Conservation (phyloP, 2,329 filamentous ascomycete genomes). For the Diaporthe sp. region DNA sequence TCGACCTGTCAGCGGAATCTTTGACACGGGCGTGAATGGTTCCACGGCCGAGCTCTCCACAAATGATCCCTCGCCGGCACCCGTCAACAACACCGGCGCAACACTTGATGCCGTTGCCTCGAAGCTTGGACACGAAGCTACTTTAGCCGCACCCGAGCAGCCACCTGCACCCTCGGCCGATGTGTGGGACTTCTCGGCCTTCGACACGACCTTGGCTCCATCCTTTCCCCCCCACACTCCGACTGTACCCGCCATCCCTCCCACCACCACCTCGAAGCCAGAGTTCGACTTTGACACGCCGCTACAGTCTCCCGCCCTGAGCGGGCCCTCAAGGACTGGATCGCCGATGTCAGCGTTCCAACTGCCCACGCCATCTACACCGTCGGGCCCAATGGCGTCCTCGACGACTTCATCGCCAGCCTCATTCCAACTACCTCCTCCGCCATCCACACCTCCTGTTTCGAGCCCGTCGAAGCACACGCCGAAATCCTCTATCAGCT, state of each 20-base stretch:
- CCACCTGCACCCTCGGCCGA: constrained; percentile 3
- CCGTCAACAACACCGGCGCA: background rate
- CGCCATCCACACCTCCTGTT: constrained; percentile 23
- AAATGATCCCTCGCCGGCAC: background rate
- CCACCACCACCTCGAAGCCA: constrained; percentile 36
- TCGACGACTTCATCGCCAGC: constrained; percentile 23
- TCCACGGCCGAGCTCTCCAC: background rate
- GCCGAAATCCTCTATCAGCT: constrained; percentile 27
- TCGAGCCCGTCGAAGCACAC: constrained; percentile 28
- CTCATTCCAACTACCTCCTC: constrained; percentile 11
- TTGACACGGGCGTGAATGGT: constrained; percentile 26
- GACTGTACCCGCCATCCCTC: constrained; percentile 29
- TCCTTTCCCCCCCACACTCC: constrained; percentile 1
- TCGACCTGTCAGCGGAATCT: constrained; percentile 24
- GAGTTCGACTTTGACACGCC: constrained; percentile 38
- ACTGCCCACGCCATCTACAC: constrained; percentile 14
- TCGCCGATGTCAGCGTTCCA: constrained; percentile 24
- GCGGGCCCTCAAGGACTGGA: constrained; percentile 25
- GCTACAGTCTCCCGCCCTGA: constrained; percentile 31
- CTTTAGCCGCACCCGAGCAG: background rate
- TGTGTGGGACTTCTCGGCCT: constrained; percentile 38
- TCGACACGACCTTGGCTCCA: constrained; percentile 29
- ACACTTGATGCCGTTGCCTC: constrained; percentile 17
- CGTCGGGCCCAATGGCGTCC: background rate
- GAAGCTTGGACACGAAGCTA: background rate